Evolutionary conservation across 1,284 basidiomycete genomes (phyloP), one percentile per base, ranked within the genome.

Genomic region (Moesziomyces sp.): DNA sequence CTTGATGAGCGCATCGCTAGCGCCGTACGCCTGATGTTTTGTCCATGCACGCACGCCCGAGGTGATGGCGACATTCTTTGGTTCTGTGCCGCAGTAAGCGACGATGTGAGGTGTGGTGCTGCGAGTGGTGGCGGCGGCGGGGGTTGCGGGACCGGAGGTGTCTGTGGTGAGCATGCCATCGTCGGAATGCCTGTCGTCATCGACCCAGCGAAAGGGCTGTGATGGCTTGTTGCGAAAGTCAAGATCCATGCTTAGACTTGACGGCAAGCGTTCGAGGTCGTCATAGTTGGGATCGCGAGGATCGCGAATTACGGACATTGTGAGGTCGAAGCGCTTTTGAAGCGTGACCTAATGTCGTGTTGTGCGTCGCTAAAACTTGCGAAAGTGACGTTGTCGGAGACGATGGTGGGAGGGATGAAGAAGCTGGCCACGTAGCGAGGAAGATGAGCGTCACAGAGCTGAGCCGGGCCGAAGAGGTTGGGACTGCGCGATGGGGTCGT

Each of bases 1-100:
- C 47, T 74, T 73, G 57, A 78, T 58, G 43, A 78, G 58, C 6
- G 76, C 70, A 52, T 55, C 66, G 56, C 76, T 76, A 11, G 74
- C 71, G 16, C 64, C 63, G 14, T 66, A 70, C 1, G 72, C 72
- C 18, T 73, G 70, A 35, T 63, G 60, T 14, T 73, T 73, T 10
- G 70, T 73, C 70, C 70, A 73, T 2, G 70, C 64, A 24, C 70
- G 52, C 3, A 73, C 70, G 33, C 70, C 70, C 21, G 56, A 67
- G 40, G 64, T 60, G 57, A 73, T 58, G 24, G 64, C 60, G 24
- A 64, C 59, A 6, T 67, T 38, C 28, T 47, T 61, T 3, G 70
- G 57, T 40, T 73, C 55, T 16, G 56, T 60, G 46, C 62, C 64
- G 35, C 59, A 57, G 30, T 67, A 63, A 7, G 59, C 59, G 26